Percentiles rank a stretch among this genome's conserved stretches.
phyloP scores from a whole-genome alignment of 2,329 filamentous ascomycete species.

The Pestalotiopsis sp. region DNA sequence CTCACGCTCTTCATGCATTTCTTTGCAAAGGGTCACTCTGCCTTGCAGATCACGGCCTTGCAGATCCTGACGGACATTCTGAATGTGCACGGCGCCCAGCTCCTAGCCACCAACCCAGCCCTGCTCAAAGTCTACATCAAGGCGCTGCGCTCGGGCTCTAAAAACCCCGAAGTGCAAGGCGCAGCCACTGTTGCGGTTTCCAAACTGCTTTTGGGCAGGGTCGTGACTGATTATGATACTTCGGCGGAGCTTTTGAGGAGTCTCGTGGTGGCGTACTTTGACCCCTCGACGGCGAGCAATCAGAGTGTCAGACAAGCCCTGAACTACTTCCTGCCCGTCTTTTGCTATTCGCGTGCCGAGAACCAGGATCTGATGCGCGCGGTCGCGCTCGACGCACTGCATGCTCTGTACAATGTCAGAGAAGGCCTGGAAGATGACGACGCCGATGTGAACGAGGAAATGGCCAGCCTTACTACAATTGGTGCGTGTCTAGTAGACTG shows the following conservation, averaged over 20 bases:
- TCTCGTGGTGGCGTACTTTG: slow-evolving; percentile 85
- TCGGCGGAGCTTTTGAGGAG: slow-evolving; percentile 79
- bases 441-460: slow-evolving; percentile 73
- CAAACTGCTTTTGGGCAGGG: slow-evolving; percentile 81
- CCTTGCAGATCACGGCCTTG: slow-evolving; percentile 84
- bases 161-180: slow-evolving; percentile 74
- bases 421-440: slow-evolving; percentile 76
- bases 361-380: slow-evolving; percentile 82
- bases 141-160: slow-evolving; percentile 73
- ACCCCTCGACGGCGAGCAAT: slow-evolving; percentile 79
- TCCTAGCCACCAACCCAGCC: slow-evolving; percentile 68
- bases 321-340: slow-evolving; percentile 93
- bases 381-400: slow-evolving; percentile 74
- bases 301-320: slow-evolving; percentile 83
- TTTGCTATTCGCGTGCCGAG: slow-evolving; percentile 81
- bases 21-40: slow-evolving; percentile 89
- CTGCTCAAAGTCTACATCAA: slow-evolving; percentile 86
- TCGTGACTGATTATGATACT: slow-evolving; percentile 71
- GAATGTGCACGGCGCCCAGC: slow-evolving; percentile 81
- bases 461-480: slow-evolving; percentile 78
- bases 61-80: slow-evolving; percentile 94
- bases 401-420: slow-evolving; percentile 72
- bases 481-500: slow-evolving; percentile 87
- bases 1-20: slow-evolving; percentile 93
- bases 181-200: slow-evolving; percentile 80